Conservation (phyloP, 345 rosid species). For the Eucalyptus microcorys region DNA sequence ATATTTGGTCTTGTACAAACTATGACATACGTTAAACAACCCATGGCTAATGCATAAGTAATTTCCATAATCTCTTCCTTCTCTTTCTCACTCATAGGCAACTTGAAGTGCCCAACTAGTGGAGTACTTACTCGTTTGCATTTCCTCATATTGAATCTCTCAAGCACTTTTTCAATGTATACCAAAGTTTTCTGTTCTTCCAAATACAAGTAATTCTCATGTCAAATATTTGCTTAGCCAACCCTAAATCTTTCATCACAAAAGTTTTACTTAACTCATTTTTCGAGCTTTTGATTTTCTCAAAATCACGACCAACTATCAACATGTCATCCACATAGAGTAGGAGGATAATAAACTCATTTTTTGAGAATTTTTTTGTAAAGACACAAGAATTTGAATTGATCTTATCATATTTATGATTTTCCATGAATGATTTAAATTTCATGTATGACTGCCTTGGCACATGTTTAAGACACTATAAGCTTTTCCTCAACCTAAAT, state of each 20-base stretch:
- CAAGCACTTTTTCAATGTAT: not conserved
- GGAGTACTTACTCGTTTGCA: not conserved
- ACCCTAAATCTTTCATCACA: not conserved
- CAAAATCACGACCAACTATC: not conserved
- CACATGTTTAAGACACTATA: not conserved
- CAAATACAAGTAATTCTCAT: too few species aligned
- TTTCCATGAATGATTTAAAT: not conserved
- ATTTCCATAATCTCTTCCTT: not conserved
- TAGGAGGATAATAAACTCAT: not conserved
- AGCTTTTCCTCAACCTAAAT: not conserved
- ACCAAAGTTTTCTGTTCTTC: accelerated
- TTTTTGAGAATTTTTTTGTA: too few species aligned
- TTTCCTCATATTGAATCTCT: not conserved
- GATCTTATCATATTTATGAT: too few species aligned
- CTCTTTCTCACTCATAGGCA: not conserved
- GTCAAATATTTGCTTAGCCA: not conserved
- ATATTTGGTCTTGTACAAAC: not conserved
- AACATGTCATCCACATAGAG: not conserved
- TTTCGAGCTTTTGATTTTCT: not conserved
- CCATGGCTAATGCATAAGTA: not conserved
- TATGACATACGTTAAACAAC: not conserved
- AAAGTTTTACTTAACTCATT: not conserved
- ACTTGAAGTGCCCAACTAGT: not conserved
- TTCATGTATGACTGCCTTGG: not conserved
- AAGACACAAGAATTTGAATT: too few species aligned